These are phyloP conservation scores for Sphaceloma murrayae DNA, from an alignment of 2,329 filamentous ascomycete species.

Conservation along the genomic window DNA sequence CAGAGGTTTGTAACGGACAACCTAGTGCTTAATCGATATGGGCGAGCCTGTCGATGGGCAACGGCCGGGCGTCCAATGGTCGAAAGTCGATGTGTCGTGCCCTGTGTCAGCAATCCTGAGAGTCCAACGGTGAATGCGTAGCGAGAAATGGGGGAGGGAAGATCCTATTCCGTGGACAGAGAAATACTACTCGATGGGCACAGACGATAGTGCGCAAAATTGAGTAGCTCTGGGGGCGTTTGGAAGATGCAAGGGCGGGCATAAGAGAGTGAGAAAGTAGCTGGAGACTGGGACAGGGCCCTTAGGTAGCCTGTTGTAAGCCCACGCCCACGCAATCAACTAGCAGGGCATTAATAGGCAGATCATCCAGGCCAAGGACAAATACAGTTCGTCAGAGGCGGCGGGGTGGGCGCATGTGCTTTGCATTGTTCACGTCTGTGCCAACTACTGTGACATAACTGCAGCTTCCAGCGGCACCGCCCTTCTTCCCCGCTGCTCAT, in stretches of 20 bases:
- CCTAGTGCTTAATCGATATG: constrained; percentile 11
- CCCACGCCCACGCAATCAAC: constrained; percentile 9
- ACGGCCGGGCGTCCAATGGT: constrained; percentile 3
- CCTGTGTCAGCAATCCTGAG: constrained; percentile 12
- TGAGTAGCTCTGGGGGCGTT: too few species aligned
- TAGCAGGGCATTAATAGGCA: constrained; percentile 14
- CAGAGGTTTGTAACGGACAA: constrained; percentile 2
- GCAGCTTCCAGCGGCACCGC: too few species aligned
- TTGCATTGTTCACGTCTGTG: background rate
- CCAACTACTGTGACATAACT: background rate
- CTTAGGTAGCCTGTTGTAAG: constrained; percentile 6
- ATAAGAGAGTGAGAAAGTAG: constrained; percentile 12
- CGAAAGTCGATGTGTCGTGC: background rate
- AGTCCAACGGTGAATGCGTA: constrained; percentile 2
- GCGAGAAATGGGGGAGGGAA: background rate
- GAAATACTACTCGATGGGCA: too few species aligned
- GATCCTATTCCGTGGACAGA: too few species aligned
- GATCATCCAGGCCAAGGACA: constrained; percentile 10
- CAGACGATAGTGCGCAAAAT: too few species aligned
- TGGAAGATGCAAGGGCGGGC: constrained; percentile 11
- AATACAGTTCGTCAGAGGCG: constrained; percentile 12
- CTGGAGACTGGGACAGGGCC: constrained; percentile 4
- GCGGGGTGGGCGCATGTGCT: constrained; percentile 5
- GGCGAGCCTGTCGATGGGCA: background rate
- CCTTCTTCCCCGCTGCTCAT: background rate